Evolutionary conservation across 176 grass and related monocot genomes (phyloP).

Genomic region (Typha latifolia): DNA sequence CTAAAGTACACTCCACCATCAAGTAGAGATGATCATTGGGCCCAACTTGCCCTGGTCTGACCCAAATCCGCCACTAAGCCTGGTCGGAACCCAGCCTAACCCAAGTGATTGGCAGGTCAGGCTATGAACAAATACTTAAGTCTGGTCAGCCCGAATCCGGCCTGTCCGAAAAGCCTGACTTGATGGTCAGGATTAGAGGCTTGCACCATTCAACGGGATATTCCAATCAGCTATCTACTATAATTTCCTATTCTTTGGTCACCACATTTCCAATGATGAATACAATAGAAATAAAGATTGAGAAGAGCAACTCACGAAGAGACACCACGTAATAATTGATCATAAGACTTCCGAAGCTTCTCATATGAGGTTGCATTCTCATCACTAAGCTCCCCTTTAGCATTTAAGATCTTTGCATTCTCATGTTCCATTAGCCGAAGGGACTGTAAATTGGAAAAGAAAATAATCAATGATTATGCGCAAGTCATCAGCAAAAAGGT

Average conservation of each 20-base stretch:
- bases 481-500: constrained; percentile 10
- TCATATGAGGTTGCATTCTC: constrained; percentile 87
- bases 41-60: too few relatives aligned
- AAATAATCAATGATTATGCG: constrained; percentile 5
- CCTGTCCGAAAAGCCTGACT: too few relatives aligned
- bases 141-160: too few relatives aligned
- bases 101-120: too few relatives aligned
- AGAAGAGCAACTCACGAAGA: constrained; percentile 62
- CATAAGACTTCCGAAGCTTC: constrained; percentile 88
- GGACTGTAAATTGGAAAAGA: constrained; percentile 37
- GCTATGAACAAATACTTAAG: too few relatives aligned
- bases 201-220: too few relatives aligned
- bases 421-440: constrained; percentile 84
- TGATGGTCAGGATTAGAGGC: too few relatives aligned
- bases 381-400: constrained; percentile 95
- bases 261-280: not conserved
- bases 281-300: not conserved
- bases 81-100: too few relatives aligned
- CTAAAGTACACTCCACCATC: too few relatives aligned
- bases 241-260: not conserved
- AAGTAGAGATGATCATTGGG: too few relatives aligned
- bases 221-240: too few relatives aligned
- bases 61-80: too few relatives aligned
- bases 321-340: constrained; percentile 89
- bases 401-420: constrained; percentile 83